Evolutionary conservation across 768 basidiomycete species (phyloP).

Genomic region (Boletus reticulatus): DNA sequence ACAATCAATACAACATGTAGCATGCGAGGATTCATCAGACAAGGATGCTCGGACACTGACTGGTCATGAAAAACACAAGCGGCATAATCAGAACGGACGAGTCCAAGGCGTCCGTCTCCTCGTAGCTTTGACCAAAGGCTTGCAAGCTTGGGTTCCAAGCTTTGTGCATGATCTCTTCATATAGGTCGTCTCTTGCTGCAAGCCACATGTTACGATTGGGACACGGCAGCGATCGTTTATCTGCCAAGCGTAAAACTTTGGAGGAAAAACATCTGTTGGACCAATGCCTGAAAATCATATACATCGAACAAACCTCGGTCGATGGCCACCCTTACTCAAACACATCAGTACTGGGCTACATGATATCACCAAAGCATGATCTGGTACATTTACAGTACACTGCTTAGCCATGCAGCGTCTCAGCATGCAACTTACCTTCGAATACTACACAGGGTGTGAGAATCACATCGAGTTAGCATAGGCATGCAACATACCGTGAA

Average conservation of each 20-base stretch:
- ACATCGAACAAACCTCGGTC: slow-evolving; percentile 62
- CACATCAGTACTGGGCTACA: not conserved
- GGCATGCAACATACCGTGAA: slow-evolving; percentile 63
- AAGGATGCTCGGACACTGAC: slow-evolving; percentile 39
- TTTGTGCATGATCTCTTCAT: slow-evolving; percentile 90
- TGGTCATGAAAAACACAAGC: slow-evolving; percentile 86
- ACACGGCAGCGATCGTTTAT: slow-evolving; percentile 92
- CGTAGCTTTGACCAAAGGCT: slow-evolving; percentile 88
- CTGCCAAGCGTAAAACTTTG: slow-evolving; percentile 80
- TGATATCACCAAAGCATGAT: slow-evolving; percentile 79
- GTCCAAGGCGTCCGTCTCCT: slow-evolving; percentile 78
- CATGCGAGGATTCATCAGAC: not conserved
- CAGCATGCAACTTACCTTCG: slow-evolving; percentile 52
- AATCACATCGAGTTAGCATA: not conserved
- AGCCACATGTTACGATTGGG: slow-evolving; percentile 72
- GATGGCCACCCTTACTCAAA: slow-evolving; percentile 77
- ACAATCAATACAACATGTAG: not conserved
- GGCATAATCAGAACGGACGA: slow-evolving; percentile 92
- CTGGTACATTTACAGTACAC: slow-evolving; percentile 33
- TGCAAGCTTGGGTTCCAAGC: slow-evolving; percentile 74
- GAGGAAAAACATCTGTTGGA: not conserved
- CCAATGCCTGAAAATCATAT: not conserved
- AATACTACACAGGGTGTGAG: slow-evolving; percentile 49
- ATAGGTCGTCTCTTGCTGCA: slow-evolving; percentile 72
- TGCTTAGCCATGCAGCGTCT: slow-evolving; percentile 2